A percentile compares a stretch with the other conserved stretches of the same genome.
Evolutionary conservation across 2,329 filamentous ascomycete species (phyloP).

Genomic region (Harringtonia lauricola): DNA sequence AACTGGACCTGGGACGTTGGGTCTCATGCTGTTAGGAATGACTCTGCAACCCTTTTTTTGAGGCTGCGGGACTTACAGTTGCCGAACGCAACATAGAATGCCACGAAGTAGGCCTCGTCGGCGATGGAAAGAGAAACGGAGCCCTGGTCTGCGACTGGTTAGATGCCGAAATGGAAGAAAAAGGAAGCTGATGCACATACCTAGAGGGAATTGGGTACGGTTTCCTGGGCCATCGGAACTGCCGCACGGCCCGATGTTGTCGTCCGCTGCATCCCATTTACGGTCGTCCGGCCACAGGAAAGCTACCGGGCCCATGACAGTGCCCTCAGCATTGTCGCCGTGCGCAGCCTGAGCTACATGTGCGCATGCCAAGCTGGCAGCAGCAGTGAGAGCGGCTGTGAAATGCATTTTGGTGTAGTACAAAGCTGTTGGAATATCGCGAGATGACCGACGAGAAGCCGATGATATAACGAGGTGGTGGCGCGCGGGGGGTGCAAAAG

Average conservation of each 20-base stretch:
- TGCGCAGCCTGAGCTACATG: conserved; percentile 6
- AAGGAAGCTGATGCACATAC: conserved; percentile 22
- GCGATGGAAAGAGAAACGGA: conserved; percentile 11
- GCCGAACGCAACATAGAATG: conserved; percentile 16
- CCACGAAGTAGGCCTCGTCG: conserved; percentile 12
- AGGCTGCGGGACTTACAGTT: conserved; percentile 21
- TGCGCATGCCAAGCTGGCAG: background rate
- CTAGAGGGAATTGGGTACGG: conserved; percentile 38
- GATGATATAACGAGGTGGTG: too few species aligned
- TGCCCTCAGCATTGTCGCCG: conserved; percentile 18
- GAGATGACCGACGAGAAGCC: too few species aligned
- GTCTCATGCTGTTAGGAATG: conserved; percentile 8
- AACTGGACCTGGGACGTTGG: conserved; percentile 22
- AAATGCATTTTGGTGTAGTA: conserved; percentile 1
- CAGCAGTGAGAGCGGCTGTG: background rate
- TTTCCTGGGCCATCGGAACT: conserved; percentile 30
- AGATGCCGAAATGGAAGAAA: background rate
- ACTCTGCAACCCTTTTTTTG: too few species aligned
- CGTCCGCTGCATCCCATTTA: conserved; percentile 33
- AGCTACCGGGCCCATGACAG: conserved; percentile 40
- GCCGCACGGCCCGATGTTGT: conserved; percentile 42
- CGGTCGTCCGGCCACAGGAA: conserved; percentile 44
- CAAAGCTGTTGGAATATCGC: too few species aligned
- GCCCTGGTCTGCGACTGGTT: conserved; percentile 6
- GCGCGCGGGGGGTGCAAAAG: too few species aligned